These are phyloP conservation scores for Suillus brevipes DNA, from an alignment of 768 basidiomycete genomes.

Conservation along the genomic window DNA sequence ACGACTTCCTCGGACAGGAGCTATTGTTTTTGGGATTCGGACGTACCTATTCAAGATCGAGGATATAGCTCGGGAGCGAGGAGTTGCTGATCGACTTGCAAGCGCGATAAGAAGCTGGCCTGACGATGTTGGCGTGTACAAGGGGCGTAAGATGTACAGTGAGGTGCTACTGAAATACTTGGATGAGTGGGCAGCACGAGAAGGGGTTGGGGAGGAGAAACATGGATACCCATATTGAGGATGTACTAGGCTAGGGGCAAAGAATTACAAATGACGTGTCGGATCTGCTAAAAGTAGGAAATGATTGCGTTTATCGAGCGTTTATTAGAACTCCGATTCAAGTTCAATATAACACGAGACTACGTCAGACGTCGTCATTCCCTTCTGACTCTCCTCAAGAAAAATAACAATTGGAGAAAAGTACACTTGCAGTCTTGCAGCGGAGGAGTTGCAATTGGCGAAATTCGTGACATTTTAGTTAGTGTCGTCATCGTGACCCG, in stretches of 20 bases:
- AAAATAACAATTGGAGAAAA: conserved; percentile 2
- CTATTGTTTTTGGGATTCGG: conserved; percentile 67
- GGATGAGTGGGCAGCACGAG: conserved; percentile 24
- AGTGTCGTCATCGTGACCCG: too few relatives aligned
- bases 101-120: conserved; percentile 68
- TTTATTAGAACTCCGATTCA: conserved; percentile 41
- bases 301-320: conserved; percentile 7
- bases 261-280: conserved; percentile 30
- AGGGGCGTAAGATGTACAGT: conserved; percentile 28
- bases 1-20: conserved; percentile 61
- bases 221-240: conserved; percentile 15
- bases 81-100: conserved; percentile 61
- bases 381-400: conserved; percentile 32
- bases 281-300: conserved; percentile 35
- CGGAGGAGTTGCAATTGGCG: too few relatives aligned
- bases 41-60: conserved; percentile 60
- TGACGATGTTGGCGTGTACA: conserved; percentile 47
- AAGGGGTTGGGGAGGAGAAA: conserved; percentile 17
- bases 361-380: conserved; percentile 46
- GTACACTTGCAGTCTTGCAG: too few relatives aligned
- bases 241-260: not conserved
- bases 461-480: too few relatives aligned
- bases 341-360: conserved; percentile 42
- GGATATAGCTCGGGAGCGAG: conserved; percentile 53
- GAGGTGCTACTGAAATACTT: conserved; percentile 22